Evolutionary conservation across 2,329 filamentous ascomycete species (phyloP).

Genomic region (Phoma sp.): DNA sequence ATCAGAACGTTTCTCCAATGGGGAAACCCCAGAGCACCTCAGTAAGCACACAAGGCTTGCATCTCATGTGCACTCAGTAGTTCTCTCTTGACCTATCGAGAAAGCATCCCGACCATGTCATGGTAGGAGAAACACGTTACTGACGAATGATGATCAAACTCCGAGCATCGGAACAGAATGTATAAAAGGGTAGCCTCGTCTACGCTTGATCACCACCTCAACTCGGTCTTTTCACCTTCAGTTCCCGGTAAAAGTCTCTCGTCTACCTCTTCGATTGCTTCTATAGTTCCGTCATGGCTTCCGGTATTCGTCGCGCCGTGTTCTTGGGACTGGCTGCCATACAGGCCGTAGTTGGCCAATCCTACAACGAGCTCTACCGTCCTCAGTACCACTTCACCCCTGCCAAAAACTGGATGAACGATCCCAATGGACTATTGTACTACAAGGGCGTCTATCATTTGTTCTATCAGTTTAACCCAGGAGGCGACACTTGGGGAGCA

Average conservation of each 20-base stretch:
- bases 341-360: background rate
- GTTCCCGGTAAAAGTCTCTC: background rate
- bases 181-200: background rate
- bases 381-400: background rate
- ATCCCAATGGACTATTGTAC: background rate
- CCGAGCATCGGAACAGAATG: background rate
- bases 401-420: background rate
- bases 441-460: background rate
- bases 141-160: background rate
- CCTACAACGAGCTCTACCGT: background rate
- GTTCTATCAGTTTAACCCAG: background rate
- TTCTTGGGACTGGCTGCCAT: background rate
- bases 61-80: too few relatives aligned
- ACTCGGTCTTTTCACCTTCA: background rate
- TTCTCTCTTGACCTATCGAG: background rate
- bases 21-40: background rate
- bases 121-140: background rate
- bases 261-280: background rate
- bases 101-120: background rate
- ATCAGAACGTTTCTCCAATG: background rate
- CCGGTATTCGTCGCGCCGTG: background rate
- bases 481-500: conserved; percentile 1
- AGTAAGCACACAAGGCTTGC: background rate
- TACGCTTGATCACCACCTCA: background rate
- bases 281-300: background rate